These are phyloP conservation scores for Cyberlindnera bimundalis DNA, from an alignment of 805 yeast species.

Conservation along the genomic window DNA sequence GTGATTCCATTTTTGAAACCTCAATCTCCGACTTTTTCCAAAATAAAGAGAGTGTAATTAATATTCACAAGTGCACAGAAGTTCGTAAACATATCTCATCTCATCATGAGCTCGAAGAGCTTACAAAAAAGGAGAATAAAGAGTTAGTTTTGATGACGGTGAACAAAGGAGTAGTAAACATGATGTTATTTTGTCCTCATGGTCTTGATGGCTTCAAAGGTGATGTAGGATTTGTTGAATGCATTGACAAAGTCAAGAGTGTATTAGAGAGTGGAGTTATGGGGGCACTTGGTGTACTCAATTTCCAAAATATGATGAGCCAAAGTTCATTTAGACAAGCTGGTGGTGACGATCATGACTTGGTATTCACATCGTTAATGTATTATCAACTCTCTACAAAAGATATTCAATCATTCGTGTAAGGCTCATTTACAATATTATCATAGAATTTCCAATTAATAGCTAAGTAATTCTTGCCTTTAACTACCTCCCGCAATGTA, in stretches of 20 bases:
- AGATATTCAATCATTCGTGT: background rate
- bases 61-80: slow-evolving; percentile 5
- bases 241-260: slow-evolving; percentile 4
- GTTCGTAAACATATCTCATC: background rate
- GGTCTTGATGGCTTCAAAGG: slow-evolving; percentile 7
- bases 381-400: slow-evolving; percentile 7
- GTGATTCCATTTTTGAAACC: slow-evolving; percentile 3
- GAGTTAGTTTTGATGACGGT: slow-evolving; percentile 2
- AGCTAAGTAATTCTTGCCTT: too few relatives aligned
- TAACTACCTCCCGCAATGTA: too few relatives aligned
- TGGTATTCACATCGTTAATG: slow-evolving; percentile 19
- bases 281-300: slow-evolving; percentile 12
- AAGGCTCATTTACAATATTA: too few relatives aligned
- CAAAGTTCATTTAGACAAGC: slow-evolving; percentile 15
- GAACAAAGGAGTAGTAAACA: slow-evolving; percentile 8
- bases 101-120: slow-evolving; percentile 3
- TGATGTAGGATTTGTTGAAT: slow-evolving; percentile 8
- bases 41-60: background rate
- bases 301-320: slow-evolving; percentile 19
- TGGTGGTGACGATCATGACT: slow-evolving; percentile 4
- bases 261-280: slow-evolving; percentile 3
- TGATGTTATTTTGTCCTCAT: slow-evolving; percentile 19
- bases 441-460: too few relatives aligned
- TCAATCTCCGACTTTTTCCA: slow-evolving; percentile 7
- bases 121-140: slow-evolving; percentile 1